Conservation (phyloP, 164 flowering plant genomes). For the grape (Vitis vinifera) region ASM3070453v1 NC_081809.1:2612001-2612500, state of each 20-base stretch:
- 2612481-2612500: not conserved
- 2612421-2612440: slow-evolving; percentile 93
- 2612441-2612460: slow-evolving; percentile 74
- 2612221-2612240: not conserved
- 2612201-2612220: not conserved
- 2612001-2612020: too few species aligned
- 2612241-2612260: not conserved
- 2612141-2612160: not conserved
- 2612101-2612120: too few species aligned
- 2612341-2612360: slow-evolving; percentile 47
- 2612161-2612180: not conserved
- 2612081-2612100: too few species aligned
- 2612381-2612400: slow-evolving; percentile 87
- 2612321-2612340: slow-evolving; percentile 67
- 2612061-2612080: too few species aligned
- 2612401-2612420: slow-evolving; percentile 68
- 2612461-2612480: slow-evolving; percentile 65
- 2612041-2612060: too few species aligned
- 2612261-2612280: slow-evolving; percentile 42
- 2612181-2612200: not conserved
- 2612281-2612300: slow-evolving; percentile 89
- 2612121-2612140: not conserved
- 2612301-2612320: slow-evolving; percentile 62
- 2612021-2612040: too few species aligned
- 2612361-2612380: slow-evolving; percentile 78